Evolutionary conservation across 192 early-diverging fungal genomes (phyloP).

Genomic region (Irineochytrium annulatum): DNA sequence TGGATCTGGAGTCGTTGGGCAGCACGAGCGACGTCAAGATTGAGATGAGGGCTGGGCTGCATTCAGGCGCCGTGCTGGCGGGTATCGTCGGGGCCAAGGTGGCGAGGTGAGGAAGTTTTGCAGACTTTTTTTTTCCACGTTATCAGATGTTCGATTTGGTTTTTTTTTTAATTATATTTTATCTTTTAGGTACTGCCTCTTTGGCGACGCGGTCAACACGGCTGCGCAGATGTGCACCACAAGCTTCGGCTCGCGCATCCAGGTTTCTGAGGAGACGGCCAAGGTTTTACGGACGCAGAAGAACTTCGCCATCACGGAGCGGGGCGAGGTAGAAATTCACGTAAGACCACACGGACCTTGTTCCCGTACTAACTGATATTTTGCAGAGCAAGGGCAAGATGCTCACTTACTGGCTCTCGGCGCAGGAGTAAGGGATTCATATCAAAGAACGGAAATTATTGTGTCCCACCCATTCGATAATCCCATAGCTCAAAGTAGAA

Average conservation of each 20-base stretch:
- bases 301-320: conserved; percentile 21
- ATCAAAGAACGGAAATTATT: too few species aligned
- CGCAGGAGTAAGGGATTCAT: too few species aligned
- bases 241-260: conserved; percentile 25
- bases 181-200: conserved; percentile 40
- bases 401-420: conserved; percentile 33
- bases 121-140: too few species aligned
- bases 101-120: too few species aligned
- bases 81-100: too few species aligned
- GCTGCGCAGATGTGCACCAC: conserved; percentile 34
- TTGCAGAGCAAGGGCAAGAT: conserved; percentile 37
- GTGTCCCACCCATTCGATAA: too few species aligned
- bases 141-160: conserved; percentile 36
- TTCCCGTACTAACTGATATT: too few species aligned
- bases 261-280: conserved; percentile 26
- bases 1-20: conserved; percentile 8
- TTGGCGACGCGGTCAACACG: conserved; percentile 39
- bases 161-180: too few species aligned
- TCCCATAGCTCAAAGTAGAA: too few species aligned
- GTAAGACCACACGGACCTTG: too few species aligned
- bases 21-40: conserved; percentile 19
- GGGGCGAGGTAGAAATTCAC: conserved; percentile 33
- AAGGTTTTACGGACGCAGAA: conserved; percentile 10
- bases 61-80: conserved; percentile 29
- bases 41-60: conserved; percentile 28